Base-by-base conservation (phyloP, 768 basidiomycete genomes). In the Leccinum disarticulatum region DNA sequence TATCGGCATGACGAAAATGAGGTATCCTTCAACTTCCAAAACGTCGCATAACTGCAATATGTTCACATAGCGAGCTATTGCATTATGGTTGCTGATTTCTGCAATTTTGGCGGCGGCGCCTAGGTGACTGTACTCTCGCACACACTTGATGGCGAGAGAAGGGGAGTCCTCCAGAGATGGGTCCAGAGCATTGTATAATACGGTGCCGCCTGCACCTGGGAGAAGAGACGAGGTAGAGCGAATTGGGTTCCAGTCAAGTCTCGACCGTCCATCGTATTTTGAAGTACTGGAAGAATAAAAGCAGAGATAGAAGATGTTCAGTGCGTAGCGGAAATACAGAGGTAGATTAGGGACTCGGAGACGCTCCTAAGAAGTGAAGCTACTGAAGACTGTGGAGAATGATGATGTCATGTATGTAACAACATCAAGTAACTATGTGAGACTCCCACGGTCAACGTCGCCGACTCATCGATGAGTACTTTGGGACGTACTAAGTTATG, bases 171-270 rank as follows among this genome's bases (percentile, higher is more conserved):
- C 68, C 53, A 76, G 77, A 33, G 71, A 68, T 31, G 73, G 67
- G 67, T 90, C 87, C 54, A 86, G 70, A 33, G 88, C 90, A 61
- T 81, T 82, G 74, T 93, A 22, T 22, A 22, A 91, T 64, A 93
- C 90, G 55, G 83, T 84, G 52, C 91, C 91, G 60, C 87, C 89
- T 10, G 87, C 86, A 35, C 93, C 92, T 51, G 83, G 80, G 74
- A 56, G 84, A 80, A 58, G 83, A 68, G 63, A 95, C 79, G 61
- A 82, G 79, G 68, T 88, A 81, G 55, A 81, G 84, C 83, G 68
- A 93, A 77, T 61, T 72, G 66, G 56, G 70, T 66, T 43, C 83
- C 84, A 57, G 78, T 68, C 65, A 87, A 80, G 64, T 84, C 77
- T 61, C 78, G 82, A 8, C 6, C 8, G 17, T 14, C 19, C 64